Base-by-base conservation (phyloP, 148 eudicot genomes). In the Arctostaphylos glauca region DNA sequence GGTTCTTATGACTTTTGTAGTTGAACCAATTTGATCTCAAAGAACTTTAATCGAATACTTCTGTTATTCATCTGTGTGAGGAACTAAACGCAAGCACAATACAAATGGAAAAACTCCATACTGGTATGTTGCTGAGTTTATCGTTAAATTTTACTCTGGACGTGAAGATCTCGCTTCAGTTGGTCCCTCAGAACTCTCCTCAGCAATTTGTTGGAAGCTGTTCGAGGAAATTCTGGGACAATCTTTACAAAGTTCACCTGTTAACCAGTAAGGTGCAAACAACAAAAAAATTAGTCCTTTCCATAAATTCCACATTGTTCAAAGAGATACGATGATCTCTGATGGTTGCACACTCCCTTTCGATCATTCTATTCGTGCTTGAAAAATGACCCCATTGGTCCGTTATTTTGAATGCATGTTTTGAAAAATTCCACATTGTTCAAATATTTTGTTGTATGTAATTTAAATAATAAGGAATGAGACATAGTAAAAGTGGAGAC, bases 161-260 rank as follows among this genome's bases (percentile, higher is more conserved):
- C 48, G 14, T 79, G 85, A 70, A 93, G 86, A 76, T 94, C 92
- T 54, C 81, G 85, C 88, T 87, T 95, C 79, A 90, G 75, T 79
- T 93, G 89, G 82, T 92, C 97, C 86, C 92, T 92, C 83, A 96
- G 75, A 52, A 93, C 94, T 56, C 95, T 91, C 87, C 98, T 86
- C 60, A 96, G 81, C 54, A 96, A 59, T 85, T 96, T 94, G 85
- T 93, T 93, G 13, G 98, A 89, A 79, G 98, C 94, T 73, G 93
- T 96, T 75, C 98, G 86, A 50, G 99, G 99, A 73, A 96, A 88
- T 74, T 91, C 94, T 1, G 88, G 82, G 14, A 93, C 87, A 55
- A 94, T 87, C 88, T 91, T 94, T 46, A 96, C 97, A 16, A 89
- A 83, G 84, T 91, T 88, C 87, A 96, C 98, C 98, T 95, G 92